Conservation (phyloP, 1,284 basidiomycete genomes). For the Pyrrhoderma lamaoense region DNA sequence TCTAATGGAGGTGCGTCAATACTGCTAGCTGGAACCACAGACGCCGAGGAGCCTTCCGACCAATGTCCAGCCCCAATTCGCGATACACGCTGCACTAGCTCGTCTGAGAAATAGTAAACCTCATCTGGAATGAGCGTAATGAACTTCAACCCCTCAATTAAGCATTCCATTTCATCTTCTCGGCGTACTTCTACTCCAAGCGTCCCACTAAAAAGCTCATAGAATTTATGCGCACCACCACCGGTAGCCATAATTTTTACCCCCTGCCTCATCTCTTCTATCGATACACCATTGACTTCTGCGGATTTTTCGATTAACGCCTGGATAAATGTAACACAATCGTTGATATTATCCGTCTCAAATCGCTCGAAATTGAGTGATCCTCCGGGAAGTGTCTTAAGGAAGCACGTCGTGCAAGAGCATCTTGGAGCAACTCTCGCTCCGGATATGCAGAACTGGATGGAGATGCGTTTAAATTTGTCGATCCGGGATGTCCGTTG, state of each 20-base stretch:
- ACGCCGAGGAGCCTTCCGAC: conserved; percentile 9
- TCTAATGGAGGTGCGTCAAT: conserved; percentile 41
- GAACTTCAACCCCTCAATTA: conserved; percentile 96
- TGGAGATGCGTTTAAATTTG: conserved; percentile 5
- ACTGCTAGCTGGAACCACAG: not conserved
- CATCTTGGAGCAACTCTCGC: conserved; percentile 41
- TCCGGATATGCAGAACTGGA: conserved; percentile 3
- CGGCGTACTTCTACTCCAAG: conserved; percentile 80
- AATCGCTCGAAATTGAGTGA: conserved; percentile 98
- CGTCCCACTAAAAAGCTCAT: conserved; percentile 71
- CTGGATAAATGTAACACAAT: conserved; percentile 84
- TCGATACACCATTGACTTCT: conserved; percentile 78
- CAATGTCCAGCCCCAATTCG: conserved; percentile 37
- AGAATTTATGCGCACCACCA: conserved; percentile 93
- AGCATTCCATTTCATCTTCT: conserved; percentile 99
- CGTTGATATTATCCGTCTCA: conserved; percentile 85
- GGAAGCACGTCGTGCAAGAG: conserved; percentile 60
- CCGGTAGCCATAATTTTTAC: conserved; percentile 99
- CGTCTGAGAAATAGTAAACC: conserved; percentile 98
- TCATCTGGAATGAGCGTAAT: conserved; percentile 96
- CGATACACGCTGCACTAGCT: conserved; percentile 85
- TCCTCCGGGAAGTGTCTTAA: conserved; percentile 89
- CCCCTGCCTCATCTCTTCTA: conserved; percentile 85
- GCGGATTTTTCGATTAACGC: conserved; percentile 86
- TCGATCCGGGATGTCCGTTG: conserved; percentile 21